Conservation (phyloP, 2,329 filamentous ascomycete genomes). For the Sarocladium strictum region DNA sequence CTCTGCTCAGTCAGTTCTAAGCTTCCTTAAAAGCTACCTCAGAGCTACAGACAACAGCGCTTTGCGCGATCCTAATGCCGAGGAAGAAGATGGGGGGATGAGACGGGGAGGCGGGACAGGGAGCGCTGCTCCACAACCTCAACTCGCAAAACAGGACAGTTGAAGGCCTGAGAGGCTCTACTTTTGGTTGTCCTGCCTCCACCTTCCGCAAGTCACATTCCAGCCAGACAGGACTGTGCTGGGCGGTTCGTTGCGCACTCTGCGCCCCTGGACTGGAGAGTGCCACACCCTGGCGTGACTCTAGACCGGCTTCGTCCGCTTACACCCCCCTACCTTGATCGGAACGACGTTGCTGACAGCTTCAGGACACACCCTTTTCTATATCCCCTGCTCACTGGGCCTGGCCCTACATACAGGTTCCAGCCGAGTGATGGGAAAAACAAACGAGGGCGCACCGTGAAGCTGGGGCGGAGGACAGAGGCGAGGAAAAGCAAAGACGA, state of each 20-base stretch:
- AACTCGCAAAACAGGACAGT: not conserved
- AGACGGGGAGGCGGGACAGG: constrained; percentile 7
- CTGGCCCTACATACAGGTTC: not conserved
- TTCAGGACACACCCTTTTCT: constrained; percentile 2
- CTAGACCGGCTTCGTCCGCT: constrained; percentile 4
- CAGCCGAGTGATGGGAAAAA: not conserved
- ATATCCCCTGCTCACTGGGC: constrained; percentile 1
- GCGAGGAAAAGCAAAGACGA: constrained; percentile 1
- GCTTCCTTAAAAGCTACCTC: no score
- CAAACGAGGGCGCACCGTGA: not conserved
- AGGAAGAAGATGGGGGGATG: not conserved
- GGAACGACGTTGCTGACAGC: constrained; percentile 7
- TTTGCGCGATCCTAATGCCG: not conserved
- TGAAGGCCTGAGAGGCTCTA: not conserved
- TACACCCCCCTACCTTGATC: constrained; percentile 1
- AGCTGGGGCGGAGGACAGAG: not conserved
- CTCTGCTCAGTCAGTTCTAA: no score
- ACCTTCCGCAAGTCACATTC: constrained; percentile 6
- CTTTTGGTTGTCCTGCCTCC: not conserved
- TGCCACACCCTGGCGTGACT: not conserved
- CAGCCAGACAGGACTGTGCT: not conserved
- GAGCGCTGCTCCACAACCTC: not conserved
- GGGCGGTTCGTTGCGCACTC: not conserved
- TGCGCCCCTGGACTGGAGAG: not conserved
- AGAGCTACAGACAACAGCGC: no score